phyloP scores from a whole-genome alignment of 2,329 filamentous ascomycete genomes.

The Clonostachys sp. region DNA sequence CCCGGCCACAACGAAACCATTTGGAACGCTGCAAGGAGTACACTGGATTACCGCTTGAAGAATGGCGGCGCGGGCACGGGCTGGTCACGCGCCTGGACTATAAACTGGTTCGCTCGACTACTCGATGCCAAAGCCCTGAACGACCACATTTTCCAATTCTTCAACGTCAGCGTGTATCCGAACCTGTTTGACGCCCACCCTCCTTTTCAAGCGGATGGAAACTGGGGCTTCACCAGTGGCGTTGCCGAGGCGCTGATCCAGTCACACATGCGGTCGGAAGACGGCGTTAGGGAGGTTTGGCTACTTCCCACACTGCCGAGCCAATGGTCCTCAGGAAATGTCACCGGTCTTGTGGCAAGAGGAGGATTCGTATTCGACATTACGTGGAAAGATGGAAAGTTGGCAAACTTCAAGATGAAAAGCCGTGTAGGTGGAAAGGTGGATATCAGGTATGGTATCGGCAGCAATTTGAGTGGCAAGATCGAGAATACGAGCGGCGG shows the following conservation, averaged over 20 bases:
- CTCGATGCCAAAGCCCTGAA: not conserved
- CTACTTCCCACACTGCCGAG: slow-evolving; percentile 13
- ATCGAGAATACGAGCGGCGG: not conserved
- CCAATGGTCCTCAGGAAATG: not conserved
- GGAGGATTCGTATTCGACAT: slow-evolving; percentile 2
- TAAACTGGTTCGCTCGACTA: slow-evolving; percentile 1
- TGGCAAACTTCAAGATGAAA: slow-evolving; percentile 1
- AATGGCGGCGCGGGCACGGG: slow-evolving; percentile 1
- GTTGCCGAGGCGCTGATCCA: slow-evolving; percentile 39
- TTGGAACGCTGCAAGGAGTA: not conserved
- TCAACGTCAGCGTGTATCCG: slow-evolving; percentile 2
- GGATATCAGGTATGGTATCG: not conserved
- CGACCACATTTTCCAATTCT: slow-evolving; percentile 4
- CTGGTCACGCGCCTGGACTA: slow-evolving; percentile 5
- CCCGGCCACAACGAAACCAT: slow-evolving; percentile 1
- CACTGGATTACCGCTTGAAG: not conserved
- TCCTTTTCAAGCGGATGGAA: slow-evolving; percentile 25
- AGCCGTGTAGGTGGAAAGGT: not conserved
- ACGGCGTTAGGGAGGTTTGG: slow-evolving; percentile 10
- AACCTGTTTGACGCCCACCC: slow-evolving; percentile 1
- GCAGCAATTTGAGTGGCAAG: not conserved
- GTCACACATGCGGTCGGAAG: slow-evolving; percentile 12
- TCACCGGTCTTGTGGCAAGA: slow-evolving; percentile 1
- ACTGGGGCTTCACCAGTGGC: slow-evolving; percentile 36
- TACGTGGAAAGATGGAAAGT: slow-evolving; percentile 3